phyloP scores from a whole-genome alignment of 192 early-diverging fungal genomes.

The Diversispora epigaea region DNA sequence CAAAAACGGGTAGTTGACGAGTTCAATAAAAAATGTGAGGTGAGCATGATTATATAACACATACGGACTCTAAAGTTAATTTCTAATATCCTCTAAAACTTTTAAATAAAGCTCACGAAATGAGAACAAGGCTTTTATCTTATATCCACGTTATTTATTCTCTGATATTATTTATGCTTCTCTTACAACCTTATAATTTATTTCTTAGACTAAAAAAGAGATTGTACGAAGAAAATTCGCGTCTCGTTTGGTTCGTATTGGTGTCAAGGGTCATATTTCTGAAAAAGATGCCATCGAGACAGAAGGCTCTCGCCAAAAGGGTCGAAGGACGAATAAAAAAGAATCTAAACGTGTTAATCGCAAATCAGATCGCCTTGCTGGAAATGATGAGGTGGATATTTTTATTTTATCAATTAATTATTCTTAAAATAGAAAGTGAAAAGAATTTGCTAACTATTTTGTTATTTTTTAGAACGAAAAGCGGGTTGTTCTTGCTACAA shows the following conservation, averaged over 20 bases:
- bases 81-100: background rate
- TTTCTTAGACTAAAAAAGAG: constrained; percentile 31
- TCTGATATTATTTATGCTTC: too few species aligned
- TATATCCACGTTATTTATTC: background rate
- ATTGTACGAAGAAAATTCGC: constrained; percentile 35
- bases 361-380: too few species aligned
- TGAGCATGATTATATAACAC: background rate
- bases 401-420: background rate
- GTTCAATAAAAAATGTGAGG: constrained; percentile 39
- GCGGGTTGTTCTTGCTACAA: constrained; percentile 18
- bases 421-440: background rate
- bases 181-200: too few species aligned
- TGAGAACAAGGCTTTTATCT: background rate
- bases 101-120: background rate
- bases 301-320: background rate
- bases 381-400: too few species aligned
- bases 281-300: background rate
- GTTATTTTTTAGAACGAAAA: constrained; percentile 21
- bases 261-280: background rate
- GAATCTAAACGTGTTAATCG: too few species aligned
- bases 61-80: too few species aligned
- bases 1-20: constrained; percentile 40
- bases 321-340: background rate
- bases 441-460: background rate
- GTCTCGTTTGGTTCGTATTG: constrained; percentile 26